Conservation (phyloP, 805 yeast species). For the Torulaspora indica region DNA sequence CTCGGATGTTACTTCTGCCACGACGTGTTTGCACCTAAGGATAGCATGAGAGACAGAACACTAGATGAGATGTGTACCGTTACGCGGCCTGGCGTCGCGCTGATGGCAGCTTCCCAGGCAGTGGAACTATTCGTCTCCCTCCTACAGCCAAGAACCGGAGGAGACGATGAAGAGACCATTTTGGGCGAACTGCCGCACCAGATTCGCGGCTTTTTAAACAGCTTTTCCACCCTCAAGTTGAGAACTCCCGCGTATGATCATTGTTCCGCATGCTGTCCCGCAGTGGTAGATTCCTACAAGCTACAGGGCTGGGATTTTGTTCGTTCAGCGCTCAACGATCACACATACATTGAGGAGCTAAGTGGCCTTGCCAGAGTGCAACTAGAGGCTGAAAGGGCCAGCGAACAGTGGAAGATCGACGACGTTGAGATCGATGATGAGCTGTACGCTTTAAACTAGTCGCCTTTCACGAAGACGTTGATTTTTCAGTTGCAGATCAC, state of each 20-base stretch:
- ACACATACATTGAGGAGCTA: conserved; percentile 63
- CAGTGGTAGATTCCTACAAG: conserved; percentile 50
- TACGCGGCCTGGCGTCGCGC: conserved; percentile 93
- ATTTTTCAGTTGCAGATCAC: background rate
- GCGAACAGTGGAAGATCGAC: conserved; percentile 26
- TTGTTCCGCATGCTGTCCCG: conserved; percentile 82
- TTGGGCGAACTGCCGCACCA: conserved; percentile 86
- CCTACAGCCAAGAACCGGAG: conserved; percentile 56
- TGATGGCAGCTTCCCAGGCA: conserved; percentile 79
- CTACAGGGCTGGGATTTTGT: conserved; percentile 78
- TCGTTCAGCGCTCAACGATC: conserved; percentile 58
- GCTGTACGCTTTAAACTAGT: background rate
- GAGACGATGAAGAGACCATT: conserved; percentile 30
- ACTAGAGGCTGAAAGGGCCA: conserved; percentile 42
- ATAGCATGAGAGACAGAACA: conserved; percentile 80
- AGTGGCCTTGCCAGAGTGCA: conserved; percentile 79
- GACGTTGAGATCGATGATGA: conserved; percentile 27
- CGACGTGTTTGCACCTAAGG: conserved; percentile 91
- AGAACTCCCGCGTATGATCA: conserved; percentile 65
- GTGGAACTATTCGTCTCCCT: conserved; percentile 76
- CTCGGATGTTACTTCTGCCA: conserved; percentile 95
- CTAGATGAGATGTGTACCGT: conserved; percentile 99
- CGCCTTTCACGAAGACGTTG: conserved; percentile 2
- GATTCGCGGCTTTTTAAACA: conserved; percentile 75
- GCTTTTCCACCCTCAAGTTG: conserved; percentile 58